These are phyloP conservation scores for Gnomoniopsis sp. DNA, from an alignment of 2,329 filamentous ascomycete species.

Conservation along the genomic window DNA sequence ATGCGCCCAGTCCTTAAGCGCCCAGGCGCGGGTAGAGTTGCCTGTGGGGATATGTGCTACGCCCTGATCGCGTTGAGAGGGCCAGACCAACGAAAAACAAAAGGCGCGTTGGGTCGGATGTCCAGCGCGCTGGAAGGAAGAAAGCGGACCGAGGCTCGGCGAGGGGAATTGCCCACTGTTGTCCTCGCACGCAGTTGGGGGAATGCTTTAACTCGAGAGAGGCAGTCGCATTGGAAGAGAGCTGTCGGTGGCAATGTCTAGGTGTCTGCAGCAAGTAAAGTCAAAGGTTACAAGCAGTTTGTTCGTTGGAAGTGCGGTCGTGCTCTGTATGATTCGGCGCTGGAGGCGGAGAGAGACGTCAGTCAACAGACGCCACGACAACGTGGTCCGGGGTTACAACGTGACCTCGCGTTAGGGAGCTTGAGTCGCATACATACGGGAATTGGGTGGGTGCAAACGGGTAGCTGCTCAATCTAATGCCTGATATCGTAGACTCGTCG, in stretches of 20 bases:
- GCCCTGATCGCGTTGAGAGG: not conserved
- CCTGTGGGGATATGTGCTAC: not conserved
- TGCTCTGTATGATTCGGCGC: not conserved
- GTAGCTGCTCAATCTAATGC: not conserved
- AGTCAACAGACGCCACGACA: not conserved
- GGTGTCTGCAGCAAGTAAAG: not conserved
- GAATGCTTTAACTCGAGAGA: slow-evolving; percentile 2
- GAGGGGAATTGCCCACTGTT: not conserved
- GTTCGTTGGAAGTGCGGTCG: not conserved
- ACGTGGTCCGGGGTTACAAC: not conserved
- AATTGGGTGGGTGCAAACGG: not conserved
- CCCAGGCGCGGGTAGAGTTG: not conserved
- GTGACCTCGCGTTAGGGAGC: not conserved
- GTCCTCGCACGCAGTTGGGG: slow-evolving; percentile 8
- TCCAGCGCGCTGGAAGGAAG: slow-evolving; percentile 5
- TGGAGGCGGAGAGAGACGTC: not conserved
- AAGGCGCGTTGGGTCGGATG: slow-evolving; percentile 7
- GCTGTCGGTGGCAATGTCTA: not conserved
- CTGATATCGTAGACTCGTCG: too few relatives aligned
- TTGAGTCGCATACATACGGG: not conserved
- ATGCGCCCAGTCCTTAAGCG: slow-evolving; percentile 10
- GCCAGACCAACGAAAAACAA: slow-evolving; percentile 8
- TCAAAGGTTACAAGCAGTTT: too few relatives aligned
- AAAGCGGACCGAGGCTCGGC: not conserved
- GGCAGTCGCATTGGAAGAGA: slow-evolving; percentile 10